Evolutionary conservation across 2,329 filamentous ascomycete genomes (phyloP).

Genomic region (Alternaria gaisen): DNA sequence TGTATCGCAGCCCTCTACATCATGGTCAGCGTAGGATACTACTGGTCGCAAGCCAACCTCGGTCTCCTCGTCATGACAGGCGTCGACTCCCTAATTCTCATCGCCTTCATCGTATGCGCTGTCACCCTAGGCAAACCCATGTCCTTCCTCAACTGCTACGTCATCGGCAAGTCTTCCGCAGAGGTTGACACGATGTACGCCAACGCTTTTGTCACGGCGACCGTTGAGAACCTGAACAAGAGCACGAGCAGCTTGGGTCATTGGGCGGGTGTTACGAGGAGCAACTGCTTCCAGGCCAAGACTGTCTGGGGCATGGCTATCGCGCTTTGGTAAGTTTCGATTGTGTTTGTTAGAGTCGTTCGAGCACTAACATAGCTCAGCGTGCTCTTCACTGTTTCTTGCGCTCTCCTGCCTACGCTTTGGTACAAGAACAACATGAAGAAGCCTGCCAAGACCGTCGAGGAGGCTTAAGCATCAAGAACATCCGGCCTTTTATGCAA

Average conservation of each 20-base stretch:
- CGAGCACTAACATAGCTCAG: slow-evolving; percentile 34
- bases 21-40: slow-evolving; percentile 73
- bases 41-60: slow-evolving; percentile 80
- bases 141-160: slow-evolving; percentile 76
- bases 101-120: slow-evolving; percentile 80
- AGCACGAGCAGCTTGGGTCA: slow-evolving; percentile 59
- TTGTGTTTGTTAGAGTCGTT: rapidly evolving
- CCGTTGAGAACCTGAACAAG: slow-evolving; percentile 62
- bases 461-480: slow-evolving; percentile 34
- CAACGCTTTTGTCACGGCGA: slow-evolving; percentile 63
- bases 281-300: slow-evolving; percentile 84
- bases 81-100: slow-evolving; percentile 73
- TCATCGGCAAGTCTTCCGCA: slow-evolving; percentile 59
- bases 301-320: slow-evolving; percentile 87
- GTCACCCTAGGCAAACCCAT: slow-evolving; percentile 82
- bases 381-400: slow-evolving; percentile 58
- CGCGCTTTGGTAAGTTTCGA: slow-evolving; percentile 69
- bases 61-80: slow-evolving; percentile 76
- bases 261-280: slow-evolving; percentile 67
- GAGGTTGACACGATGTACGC: slow-evolving; percentile 57
- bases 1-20: slow-evolving; percentile 82
- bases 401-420: slow-evolving; percentile 57
- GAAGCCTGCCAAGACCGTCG: slow-evolving; percentile 52
- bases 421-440: slow-evolving; percentile 58
- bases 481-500: not conserved